phyloP scores from a whole-genome alignment of 805 yeast species.

The Diddensiella transvaalensis region DNA sequence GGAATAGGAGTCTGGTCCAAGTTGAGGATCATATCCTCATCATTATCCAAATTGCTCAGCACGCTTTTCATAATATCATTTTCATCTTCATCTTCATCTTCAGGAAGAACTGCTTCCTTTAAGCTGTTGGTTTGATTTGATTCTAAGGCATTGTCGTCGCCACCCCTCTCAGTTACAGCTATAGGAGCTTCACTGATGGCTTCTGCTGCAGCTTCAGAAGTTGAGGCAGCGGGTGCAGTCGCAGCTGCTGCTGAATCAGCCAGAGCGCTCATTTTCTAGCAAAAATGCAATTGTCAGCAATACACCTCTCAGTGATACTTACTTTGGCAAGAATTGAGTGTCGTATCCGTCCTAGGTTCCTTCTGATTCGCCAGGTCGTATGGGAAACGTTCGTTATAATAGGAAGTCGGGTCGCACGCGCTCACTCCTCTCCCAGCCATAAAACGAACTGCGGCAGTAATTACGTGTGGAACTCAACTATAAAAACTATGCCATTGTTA shows the following conservation, averaged over 20 bases:
- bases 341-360: no score
- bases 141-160: neutral
- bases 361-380: no score
- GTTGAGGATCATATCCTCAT: neutral
- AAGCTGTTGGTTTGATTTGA: neutral
- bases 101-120: neutral
- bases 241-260: neutral
- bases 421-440: no score
- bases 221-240: no score
- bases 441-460: no score
- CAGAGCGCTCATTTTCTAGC: neutral
- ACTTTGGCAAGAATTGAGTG: no score
- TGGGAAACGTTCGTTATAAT: no score
- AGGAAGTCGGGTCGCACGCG: no score
- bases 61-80: neutral
- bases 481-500: no score
- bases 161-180: neutral
- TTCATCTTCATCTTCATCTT: neutral
- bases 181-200: neutral
- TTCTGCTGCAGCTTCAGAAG: neutral
- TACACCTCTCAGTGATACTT: no score
- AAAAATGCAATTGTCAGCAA: no score
- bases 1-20: neutral
- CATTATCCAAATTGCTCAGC: neutral
- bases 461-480: no score